Base-by-base conservation (phyloP, 495 filamentous ascomycete genomes). In the Penicillium simplicissimum region DNA sequence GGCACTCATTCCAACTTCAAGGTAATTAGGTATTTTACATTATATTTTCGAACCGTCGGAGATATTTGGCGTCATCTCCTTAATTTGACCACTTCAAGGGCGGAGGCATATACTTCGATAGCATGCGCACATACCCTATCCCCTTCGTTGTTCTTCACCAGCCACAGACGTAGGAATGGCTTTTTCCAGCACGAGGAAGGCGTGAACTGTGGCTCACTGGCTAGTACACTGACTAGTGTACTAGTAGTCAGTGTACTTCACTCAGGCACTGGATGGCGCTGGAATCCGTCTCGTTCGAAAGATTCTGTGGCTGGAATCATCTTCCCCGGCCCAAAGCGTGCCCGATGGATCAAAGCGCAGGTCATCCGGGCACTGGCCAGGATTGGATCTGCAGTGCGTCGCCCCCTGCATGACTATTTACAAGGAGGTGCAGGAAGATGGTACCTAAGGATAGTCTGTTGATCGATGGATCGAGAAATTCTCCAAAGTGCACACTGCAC, bases 331-430 rank as follows among this genome's bases (percentile, higher is more conserved):
- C 64, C 57, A 63, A 63, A 31, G 9, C 11, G 59, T 63, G 64
- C 64, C 64, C 52, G 60, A 65, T 40, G 38, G 57, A 66, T 64
- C 67, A 58, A 61, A 60, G 67, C 63, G 67, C 57, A 55, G 58
- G 64, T 69, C 63, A 66, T 53, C 47, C 57, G 34, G 66, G 63
- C 53, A 62, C 40, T 56, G 51, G 6, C 55, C 56, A 40, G 54
- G 23, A n/a, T 25, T 55, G 34, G 62, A 66, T 66, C 63, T 63
- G 67, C 66, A 56, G 31, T 59, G 60, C 59, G 47, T 62, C 45
- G 23, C 65, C 64, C 55, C 65, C 59, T 66, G 63, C 57, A 63
- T 52, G 21, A 59, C 59, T 47, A 56, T 64, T 60, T 55, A 59
- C 61, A 63, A 59, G 6, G 45, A 25, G 45, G 42, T 49, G 45